A percentile compares a stretch with the other conserved stretches of the same genome.
phyloP scores from a whole-genome alignment of 352 stramenopile species.

The Phytophthora pistaciae region DNA sequence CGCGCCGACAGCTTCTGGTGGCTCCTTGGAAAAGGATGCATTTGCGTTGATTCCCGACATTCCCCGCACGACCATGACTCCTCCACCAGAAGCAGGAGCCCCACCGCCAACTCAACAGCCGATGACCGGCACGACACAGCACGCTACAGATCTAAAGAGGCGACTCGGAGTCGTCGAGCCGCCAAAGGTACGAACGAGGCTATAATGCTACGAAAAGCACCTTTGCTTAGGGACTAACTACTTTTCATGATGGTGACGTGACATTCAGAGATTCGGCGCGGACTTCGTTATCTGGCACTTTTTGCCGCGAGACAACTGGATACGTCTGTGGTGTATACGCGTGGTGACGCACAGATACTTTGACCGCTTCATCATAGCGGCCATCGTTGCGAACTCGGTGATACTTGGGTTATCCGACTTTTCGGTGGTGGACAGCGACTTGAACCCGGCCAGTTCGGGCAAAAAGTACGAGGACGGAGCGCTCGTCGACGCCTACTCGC shows the following conservation, averaged over 20 bases:
- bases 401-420: conserved; percentile 90
- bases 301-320: conserved; percentile 53
- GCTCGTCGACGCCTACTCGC: conserved; percentile 54
- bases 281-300: conserved; percentile 54
- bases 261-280: conserved; percentile 48
- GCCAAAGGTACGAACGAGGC: conserved; percentile 15
- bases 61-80: conserved; percentile 39
- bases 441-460: conserved; percentile 71
- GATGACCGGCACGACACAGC: background rate
- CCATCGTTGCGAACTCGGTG: conserved; percentile 90
- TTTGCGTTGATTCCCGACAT: conserved; percentile 46
- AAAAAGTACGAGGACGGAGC: conserved; percentile 43
- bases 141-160: conserved; percentile 25
- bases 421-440: conserved; percentile 63
- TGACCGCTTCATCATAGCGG: conserved; percentile 86
- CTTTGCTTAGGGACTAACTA: background rate
- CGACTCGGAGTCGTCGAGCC: conserved; percentile 26
- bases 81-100: conserved; percentile 39
- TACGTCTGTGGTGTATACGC: conserved; percentile 61
- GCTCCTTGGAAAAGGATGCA: conserved; percentile 47
- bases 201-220: background rate
- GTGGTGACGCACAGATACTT: conserved; percentile 74
- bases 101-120: conserved; percentile 5
- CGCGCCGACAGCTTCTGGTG: conserved; percentile 43
- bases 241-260: background rate